Conservation (phyloP, 805 yeast genomes). For the Sugiyamaella marilandica region DNA sequence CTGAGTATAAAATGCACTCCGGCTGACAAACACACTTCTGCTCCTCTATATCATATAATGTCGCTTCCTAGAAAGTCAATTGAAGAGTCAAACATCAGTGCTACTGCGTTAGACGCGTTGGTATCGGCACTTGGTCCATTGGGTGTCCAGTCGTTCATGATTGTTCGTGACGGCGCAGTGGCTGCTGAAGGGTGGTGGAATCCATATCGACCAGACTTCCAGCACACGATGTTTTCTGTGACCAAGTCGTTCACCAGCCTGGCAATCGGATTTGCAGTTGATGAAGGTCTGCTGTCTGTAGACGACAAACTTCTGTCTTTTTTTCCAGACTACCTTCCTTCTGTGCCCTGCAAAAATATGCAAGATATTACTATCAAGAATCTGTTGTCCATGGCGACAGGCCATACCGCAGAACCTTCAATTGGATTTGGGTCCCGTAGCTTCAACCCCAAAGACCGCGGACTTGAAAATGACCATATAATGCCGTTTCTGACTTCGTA, state of each 20-base stretch:
- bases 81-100: background rate
- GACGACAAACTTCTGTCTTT: constrained; percentile 12
- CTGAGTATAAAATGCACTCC: too few species aligned
- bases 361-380: constrained; percentile 10
- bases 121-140: background rate
- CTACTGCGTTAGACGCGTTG: background rate
- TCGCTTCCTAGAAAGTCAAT: constrained; percentile 1
- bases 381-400: constrained; percentile 17
- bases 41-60: background rate
- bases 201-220: constrained; percentile 12
- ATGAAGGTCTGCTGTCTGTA: constrained; percentile 14
- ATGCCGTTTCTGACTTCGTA: constrained; percentile 13
- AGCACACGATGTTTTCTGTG: constrained; percentile 12
- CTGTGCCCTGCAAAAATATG: constrained; percentile 13
- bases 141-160: constrained; percentile 6
- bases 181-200: constrained; percentile 27
- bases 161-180: constrained; percentile 8
- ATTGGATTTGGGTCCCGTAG: background rate
- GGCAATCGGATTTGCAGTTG: constrained; percentile 16
- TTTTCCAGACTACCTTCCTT: constrained; percentile 10
- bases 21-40: too few species aligned
- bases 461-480: constrained; percentile 11
- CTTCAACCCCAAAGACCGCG: constrained; percentile 2
- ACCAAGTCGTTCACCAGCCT: constrained; percentile 15
- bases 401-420: constrained; percentile 7